These are phyloP conservation scores for Sporobolomyces roseus DNA, from an alignment of 768 basidiomycete species.

Conservation along the genomic window DNA sequence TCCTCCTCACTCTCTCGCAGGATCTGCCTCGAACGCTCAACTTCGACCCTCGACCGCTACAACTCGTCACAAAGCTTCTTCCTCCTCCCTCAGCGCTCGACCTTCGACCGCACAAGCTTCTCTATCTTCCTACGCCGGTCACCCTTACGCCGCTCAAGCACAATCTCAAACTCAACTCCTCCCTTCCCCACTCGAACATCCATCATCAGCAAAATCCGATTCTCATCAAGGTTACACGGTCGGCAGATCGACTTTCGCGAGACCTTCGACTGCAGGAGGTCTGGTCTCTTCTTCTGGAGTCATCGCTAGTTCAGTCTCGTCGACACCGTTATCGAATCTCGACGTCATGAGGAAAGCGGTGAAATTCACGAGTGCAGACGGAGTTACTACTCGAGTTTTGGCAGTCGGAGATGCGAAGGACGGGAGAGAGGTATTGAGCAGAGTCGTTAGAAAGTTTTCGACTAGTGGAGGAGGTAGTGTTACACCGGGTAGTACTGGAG, in stretches of 20 bases:
- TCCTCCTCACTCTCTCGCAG: too few species aligned
- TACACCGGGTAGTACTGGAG: background rate
- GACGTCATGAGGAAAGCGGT: constrained; percentile 77
- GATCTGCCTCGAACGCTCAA: background rate
- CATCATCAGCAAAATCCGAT: background rate
- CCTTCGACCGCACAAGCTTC: constrained; percentile 1
- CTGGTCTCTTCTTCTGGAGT: constrained; percentile 19
- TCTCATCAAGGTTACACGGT: constrained; percentile 21
- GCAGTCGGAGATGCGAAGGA: constrained; percentile 70
- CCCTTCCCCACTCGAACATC: constrained; percentile 17
- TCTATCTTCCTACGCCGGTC: constrained; percentile 26
- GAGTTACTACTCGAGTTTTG: constrained; percentile 57
- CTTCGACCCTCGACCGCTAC: constrained; percentile 9
- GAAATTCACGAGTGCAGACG: constrained; percentile 85
- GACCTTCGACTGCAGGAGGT: constrained; percentile 19
- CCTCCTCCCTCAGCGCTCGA: constrained; percentile 12
- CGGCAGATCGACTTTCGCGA: constrained; percentile 13
- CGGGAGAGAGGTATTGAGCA: constrained; percentile 80
- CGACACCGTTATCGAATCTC: constrained; percentile 51
- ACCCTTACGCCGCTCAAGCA: constrained; percentile 23
- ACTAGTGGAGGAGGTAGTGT: constrained; percentile 57
- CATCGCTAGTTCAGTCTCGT: constrained; percentile 9
- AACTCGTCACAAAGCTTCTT: constrained; percentile 26
- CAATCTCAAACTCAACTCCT: background rate
- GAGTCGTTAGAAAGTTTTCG: constrained; percentile 83